phyloP scores from a whole-genome alignment of 2,329 filamentous ascomycete genomes.

The Alternaria hordeiaustralica region DNA sequence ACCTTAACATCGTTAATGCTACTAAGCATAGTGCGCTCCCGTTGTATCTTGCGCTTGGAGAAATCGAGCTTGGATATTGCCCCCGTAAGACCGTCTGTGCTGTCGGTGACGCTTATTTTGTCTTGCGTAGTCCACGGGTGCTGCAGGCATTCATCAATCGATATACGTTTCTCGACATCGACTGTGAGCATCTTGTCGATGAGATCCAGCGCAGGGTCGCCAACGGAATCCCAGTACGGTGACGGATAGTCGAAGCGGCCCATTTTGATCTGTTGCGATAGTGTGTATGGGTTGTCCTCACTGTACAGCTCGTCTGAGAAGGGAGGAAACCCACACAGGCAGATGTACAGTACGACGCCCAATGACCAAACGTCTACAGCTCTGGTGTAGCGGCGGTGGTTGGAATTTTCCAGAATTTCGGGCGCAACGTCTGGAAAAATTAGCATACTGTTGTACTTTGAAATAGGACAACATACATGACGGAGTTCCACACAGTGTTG shows the following conservation, averaged over 20 bases:
- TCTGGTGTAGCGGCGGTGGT: constrained; percentile 86
- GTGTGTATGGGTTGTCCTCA: constrained; percentile 79
- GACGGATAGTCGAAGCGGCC: constrained; percentile 94
- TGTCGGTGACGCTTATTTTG: constrained; percentile 71
- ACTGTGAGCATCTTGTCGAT: constrained; percentile 96
- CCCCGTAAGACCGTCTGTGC: constrained; percentile 90
- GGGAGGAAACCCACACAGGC: constrained; percentile 92
- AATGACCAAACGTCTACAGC: constrained; percentile 97
- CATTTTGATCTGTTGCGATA: constrained; percentile 88
- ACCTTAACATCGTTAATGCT: constrained; percentile 78
- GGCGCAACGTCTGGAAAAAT: constrained; percentile 76
- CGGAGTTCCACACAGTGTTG: constrained; percentile 92
- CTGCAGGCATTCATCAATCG: constrained; percentile 85
- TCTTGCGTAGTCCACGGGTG: constrained; percentile 84
- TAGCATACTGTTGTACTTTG: constrained; percentile 14
- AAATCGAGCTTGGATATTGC: constrained; percentile 84
- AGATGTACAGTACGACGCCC: constrained; percentile 97
- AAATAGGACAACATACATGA: constrained; percentile 62
- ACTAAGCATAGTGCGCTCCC: constrained; percentile 85
- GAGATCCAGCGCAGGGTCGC: constrained; percentile 86
- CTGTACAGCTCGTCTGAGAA: constrained; percentile 94
- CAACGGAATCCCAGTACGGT: constrained; percentile 91
- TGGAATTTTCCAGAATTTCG: constrained; percentile 85
- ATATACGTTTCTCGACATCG: constrained; percentile 81
- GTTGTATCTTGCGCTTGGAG: constrained; percentile 75